These are phyloP conservation scores for Eucalyptus pauciflora DNA, from an alignment of 345 rosid genomes.

Conservation along the genomic window DNA sequence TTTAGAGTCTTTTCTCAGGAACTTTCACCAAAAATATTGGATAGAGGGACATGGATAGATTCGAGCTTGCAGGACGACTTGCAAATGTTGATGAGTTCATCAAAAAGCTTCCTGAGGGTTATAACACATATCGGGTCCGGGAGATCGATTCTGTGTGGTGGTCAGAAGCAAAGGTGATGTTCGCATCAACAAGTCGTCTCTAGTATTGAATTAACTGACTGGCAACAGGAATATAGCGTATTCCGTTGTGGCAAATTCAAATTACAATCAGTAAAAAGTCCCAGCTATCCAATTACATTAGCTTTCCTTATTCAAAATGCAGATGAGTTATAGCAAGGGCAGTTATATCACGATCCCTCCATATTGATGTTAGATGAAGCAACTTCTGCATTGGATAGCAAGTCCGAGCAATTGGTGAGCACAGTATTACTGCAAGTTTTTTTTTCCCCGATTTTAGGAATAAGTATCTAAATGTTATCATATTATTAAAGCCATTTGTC, in stretches of 20 bases:
- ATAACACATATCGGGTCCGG: slow-evolving; percentile 50
- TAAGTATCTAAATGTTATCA: neutral
- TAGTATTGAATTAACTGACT: neutral
- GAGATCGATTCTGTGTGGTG: slow-evolving; percentile 80
- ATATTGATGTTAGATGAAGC: slow-evolving; percentile 88
- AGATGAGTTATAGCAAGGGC: slow-evolving; percentile 92
- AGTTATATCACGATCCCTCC: slow-evolving; percentile 61
- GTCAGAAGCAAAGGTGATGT: slow-evolving; percentile 80
- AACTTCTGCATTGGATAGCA: slow-evolving; percentile 87
- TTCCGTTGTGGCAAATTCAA: neutral
- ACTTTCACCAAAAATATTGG: slow-evolving; percentile 91
- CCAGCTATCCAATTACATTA: neutral
- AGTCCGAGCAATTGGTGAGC: slow-evolving; percentile 56
- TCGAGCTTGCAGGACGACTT: slow-evolving; percentile 53
- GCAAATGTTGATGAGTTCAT: slow-evolving; percentile 91
- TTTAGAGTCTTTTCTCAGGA: slow-evolving; percentile 73
- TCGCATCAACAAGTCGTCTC: neutral
- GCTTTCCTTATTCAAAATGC: slow-evolving; percentile 1
- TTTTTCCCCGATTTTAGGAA: neutral
- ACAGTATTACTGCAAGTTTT: neutral
- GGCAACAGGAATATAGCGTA: neutral
- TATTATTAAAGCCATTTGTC: too few relatives aligned
- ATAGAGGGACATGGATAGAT: slow-evolving; percentile 77
- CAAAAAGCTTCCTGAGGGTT: slow-evolving; percentile 61
- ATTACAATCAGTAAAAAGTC: neutral